Conservation (phyloP, 768 basidiomycete species). For the Holtermanniella nyarrowii region DNA sequence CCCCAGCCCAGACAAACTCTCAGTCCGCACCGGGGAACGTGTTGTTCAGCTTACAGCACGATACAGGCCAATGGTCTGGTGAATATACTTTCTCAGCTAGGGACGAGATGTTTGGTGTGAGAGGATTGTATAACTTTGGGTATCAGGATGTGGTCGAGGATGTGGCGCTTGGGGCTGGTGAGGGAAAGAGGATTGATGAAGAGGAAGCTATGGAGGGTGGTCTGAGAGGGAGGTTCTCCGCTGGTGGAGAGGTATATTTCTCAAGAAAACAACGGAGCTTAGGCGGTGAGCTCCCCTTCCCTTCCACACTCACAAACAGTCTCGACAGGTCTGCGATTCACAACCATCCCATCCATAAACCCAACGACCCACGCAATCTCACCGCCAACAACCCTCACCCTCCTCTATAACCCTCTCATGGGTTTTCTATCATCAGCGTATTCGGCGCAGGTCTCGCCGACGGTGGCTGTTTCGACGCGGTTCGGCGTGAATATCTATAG, state of each 20-base stretch:
- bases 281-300: slow-evolving; percentile 57
- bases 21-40: slow-evolving; percentile 41
- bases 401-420: slow-evolving; percentile 90
- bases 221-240: slow-evolving; percentile 75
- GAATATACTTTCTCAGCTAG: slow-evolving; percentile 93
- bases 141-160: slow-evolving; percentile 44
- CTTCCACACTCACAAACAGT: slow-evolving; percentile 45
- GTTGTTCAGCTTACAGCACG: slow-evolving; percentile 81
- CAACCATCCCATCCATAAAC: slow-evolving; percentile 73
- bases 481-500: slow-evolving; percentile 97
- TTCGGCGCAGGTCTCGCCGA: slow-evolving; percentile 71
- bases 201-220: slow-evolving; percentile 89
- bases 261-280: slow-evolving; percentile 87
- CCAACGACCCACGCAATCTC: slow-evolving; percentile 47
- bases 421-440: slow-evolving; percentile 89
- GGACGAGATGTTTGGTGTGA: slow-evolving; percentile 84
- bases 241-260: slow-evolving; percentile 87
- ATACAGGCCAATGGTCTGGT: slow-evolving; percentile 80
- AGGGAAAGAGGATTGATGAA: slow-evolving; percentile 74
- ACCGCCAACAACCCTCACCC: slow-evolving; percentile 88
- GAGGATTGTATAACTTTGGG: slow-evolving; percentile 86
- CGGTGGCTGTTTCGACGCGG: slow-evolving; percentile 70
- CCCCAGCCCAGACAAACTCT: slow-evolving; percentile 43
- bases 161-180: slow-evolving; percentile 8
- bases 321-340: slow-evolving; percentile 87